Conservation (phyloP, 2,329 filamentous ascomycete species). For the Periconia sp. region DNA sequence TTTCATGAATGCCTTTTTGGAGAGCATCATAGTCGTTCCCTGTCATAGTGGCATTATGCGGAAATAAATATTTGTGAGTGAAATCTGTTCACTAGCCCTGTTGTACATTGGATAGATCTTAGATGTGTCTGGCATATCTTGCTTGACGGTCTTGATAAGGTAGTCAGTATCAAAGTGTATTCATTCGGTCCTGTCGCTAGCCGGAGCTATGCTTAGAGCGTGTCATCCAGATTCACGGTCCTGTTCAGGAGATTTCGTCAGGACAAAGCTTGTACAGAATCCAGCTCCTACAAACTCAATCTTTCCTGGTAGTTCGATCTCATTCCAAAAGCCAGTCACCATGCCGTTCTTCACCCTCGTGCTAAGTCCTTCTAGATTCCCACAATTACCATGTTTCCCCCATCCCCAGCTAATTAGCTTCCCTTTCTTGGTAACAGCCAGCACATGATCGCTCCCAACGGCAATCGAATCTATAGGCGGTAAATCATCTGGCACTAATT, state of each 20-base stretch:
- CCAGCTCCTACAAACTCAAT: slow-evolving; percentile 31
- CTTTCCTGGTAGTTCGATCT: slow-evolving; percentile 28
- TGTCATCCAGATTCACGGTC: too few species aligned
- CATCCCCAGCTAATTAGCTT: slow-evolving; percentile 89
- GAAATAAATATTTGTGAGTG: too few species aligned
- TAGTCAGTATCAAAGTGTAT: too few species aligned
- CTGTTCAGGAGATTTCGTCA: slow-evolving; percentile 15
- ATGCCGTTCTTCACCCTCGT: slow-evolving; percentile 33
- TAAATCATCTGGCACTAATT: slow-evolving; percentile 70
- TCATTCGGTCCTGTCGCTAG: too few species aligned
- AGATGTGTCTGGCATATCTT: too few species aligned
- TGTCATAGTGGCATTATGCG: too few species aligned
- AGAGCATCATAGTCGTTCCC: too few species aligned
- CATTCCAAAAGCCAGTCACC: slow-evolving; percentile 37
- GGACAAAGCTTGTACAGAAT: slow-evolving; percentile 37
- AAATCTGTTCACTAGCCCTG: too few species aligned
- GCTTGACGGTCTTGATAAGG: too few species aligned
- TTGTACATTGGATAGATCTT: too few species aligned
- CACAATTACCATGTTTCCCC: slow-evolving; percentile 98
- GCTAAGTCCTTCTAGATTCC: slow-evolving; percentile 49
- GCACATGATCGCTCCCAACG: slow-evolving; percentile 87
- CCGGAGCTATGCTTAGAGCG: too few species aligned
- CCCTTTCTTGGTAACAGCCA: slow-evolving; percentile 70
- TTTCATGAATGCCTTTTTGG: too few species aligned
- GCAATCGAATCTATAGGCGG: slow-evolving; percentile 69